Conservation (phyloP, 805 yeast genomes). For the Suhomyces emberorum region DNA sequence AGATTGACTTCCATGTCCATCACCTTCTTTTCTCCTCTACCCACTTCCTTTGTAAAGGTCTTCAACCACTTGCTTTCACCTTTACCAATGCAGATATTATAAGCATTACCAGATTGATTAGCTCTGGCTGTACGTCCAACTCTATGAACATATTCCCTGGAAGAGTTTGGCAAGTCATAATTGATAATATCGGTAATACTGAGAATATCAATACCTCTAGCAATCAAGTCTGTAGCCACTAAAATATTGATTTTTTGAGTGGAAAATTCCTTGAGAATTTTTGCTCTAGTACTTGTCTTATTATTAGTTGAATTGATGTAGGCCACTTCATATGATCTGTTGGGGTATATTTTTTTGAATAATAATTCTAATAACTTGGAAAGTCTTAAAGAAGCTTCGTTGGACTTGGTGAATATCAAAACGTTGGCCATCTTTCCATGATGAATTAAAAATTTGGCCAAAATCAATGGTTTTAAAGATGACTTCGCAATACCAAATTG, state of each 20-base stretch:
- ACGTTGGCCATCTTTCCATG: slow-evolving; percentile 37
- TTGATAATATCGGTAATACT: slow-evolving; percentile 74
- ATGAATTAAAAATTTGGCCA: slow-evolving; percentile 51
- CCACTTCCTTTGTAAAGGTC: slow-evolving; percentile 48
- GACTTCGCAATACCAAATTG: slow-evolving; percentile 34
- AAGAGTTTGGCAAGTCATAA: slow-evolving; percentile 84
- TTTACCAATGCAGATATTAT: slow-evolving; percentile 68
- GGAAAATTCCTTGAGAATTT: slow-evolving; percentile 59
- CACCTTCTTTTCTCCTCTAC: slow-evolving; percentile 25
- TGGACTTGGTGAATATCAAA: slow-evolving; percentile 68
- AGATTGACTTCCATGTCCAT: slow-evolving; percentile 20
- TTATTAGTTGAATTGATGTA: slow-evolving; percentile 61
- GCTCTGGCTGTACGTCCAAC: slow-evolving; percentile 99
- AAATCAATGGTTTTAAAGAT: slow-evolving; percentile 68
- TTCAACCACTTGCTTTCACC: slow-evolving; percentile 72
- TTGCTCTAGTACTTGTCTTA: slow-evolving; percentile 46
- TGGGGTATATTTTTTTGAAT: slow-evolving; percentile 17
- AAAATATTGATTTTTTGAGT: slow-evolving; percentile 49
- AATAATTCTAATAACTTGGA: slow-evolving; percentile 55
- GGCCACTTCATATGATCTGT: slow-evolving; percentile 20
- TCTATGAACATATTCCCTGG: slow-evolving; percentile 92
- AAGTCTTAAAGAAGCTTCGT: slow-evolving; percentile 83
- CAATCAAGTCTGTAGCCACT: slow-evolving; percentile 85
- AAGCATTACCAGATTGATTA: slow-evolving; percentile 69
- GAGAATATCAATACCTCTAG: slow-evolving; percentile 89